phyloP scores from a whole-genome alignment of 345 rosid genomes.

The Heritiera littoralis region DNA sequence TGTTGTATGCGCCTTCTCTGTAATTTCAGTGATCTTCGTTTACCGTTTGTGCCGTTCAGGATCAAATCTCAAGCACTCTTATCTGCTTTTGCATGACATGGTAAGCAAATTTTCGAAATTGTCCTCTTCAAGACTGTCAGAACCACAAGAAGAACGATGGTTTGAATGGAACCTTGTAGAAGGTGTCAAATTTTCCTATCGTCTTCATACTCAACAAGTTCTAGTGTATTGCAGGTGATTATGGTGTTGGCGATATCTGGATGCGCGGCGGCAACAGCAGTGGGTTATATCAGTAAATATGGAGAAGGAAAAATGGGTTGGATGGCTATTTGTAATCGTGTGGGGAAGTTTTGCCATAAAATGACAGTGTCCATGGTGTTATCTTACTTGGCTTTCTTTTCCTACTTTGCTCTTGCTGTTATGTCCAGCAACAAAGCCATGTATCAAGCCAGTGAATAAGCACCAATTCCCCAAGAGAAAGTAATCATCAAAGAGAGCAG shows the following conservation, averaged over 20 bases:
- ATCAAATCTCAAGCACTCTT: constrained; percentile 22
- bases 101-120: constrained; percentile 33
- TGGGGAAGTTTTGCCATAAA: constrained; percentile 45
- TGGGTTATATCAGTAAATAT: constrained; percentile 44
- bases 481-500: not conserved
- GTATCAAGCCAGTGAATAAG: constrained; percentile 20
- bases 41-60: constrained; percentile 26
- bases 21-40: constrained; percentile 40
- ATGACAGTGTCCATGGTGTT: constrained; percentile 33
- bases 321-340: constrained; percentile 39
- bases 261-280: constrained; percentile 55
- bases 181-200: not conserved
- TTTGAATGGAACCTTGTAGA: not conserved
- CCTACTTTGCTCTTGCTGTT: constrained; percentile 42
- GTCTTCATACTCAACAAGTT: not conserved
- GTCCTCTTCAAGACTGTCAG: not conserved
- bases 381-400: constrained; percentile 49
- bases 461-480: not conserved
- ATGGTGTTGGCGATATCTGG: constrained; percentile 52
- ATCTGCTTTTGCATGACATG: constrained; percentile 50
- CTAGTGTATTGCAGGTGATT: constrained; percentile 40
- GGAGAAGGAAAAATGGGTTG: constrained; percentile 51
- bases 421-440: constrained; percentile 39
- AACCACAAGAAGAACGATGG: not conserved
- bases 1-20: constrained; percentile 37